Conservation (phyloP, 345 rosid genomes). For the Populus pruinosa region DNA sequence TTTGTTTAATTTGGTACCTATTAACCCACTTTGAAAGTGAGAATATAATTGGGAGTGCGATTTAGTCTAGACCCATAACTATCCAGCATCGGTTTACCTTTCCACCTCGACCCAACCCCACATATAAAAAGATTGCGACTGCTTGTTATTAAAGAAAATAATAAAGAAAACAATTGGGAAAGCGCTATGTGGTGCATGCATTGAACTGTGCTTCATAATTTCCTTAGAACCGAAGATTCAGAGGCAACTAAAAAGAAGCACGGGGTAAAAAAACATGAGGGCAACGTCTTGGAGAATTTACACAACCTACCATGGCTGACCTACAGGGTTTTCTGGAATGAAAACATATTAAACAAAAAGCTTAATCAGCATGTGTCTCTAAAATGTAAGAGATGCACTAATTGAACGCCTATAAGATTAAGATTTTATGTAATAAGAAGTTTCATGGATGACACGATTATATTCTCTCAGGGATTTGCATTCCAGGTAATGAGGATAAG, state of each 20-base stretch:
- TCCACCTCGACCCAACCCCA: conserved; percentile 16
- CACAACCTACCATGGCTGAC: not conserved
- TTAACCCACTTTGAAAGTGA: conserved; percentile 27
- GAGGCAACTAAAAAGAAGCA: not conserved
- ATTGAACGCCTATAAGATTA: not conserved
- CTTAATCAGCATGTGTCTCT: not conserved
- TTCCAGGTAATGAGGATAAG: not conserved
- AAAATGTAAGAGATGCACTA: not conserved
- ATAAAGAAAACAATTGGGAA: not conserved
- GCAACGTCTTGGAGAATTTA: not conserved
- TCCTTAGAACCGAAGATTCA: conserved; percentile 8
- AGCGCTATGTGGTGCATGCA: not conserved
- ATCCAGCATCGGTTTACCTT: conserved; percentile 27
- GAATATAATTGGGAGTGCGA: conserved; percentile 19
- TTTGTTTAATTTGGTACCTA: conserved; percentile 8
- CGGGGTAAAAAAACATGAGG: not conserved
- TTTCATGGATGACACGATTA: not conserved
- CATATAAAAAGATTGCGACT: not conserved
- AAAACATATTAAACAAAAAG: not conserved
- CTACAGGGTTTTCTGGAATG: not conserved
- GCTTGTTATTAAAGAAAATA: not conserved
- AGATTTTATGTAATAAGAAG: not conserved
- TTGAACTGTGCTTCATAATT: not conserved
- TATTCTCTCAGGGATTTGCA: not conserved
- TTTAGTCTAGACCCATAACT: conserved; percentile 14